A percentile compares a stretch with the other conserved stretches of the same genome.
phyloP scores from a whole-genome alignment of 1,284 basidiomycete species.

The Melampsora larici-populina region DNA sequence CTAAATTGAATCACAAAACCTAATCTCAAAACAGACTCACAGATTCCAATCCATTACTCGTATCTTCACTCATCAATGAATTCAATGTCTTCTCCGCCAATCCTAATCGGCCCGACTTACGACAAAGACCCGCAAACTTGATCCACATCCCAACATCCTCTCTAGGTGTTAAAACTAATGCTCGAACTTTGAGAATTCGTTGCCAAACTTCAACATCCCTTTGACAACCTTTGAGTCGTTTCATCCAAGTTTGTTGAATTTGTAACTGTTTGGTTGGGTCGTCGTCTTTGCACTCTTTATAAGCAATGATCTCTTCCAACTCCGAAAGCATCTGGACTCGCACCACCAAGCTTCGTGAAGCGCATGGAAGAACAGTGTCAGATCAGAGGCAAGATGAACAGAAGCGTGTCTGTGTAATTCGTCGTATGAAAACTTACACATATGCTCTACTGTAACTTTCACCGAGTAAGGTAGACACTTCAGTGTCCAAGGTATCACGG shows the following conservation, averaged over 20 bases:
- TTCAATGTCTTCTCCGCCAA: conserved; percentile 97
- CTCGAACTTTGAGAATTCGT: conserved; percentile 90
- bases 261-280: conserved; percentile 79
- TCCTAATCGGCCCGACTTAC: conserved; percentile 77
- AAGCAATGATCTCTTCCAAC: conserved; percentile 93
- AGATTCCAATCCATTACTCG: conserved; percentile 45
- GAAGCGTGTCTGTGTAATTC: background rate
- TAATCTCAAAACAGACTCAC: conserved; percentile 14
- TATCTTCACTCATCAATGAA: conserved; percentile 69
- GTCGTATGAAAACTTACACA: conserved; percentile 62
- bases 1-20: background rate
- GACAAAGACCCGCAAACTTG: conserved; percentile 81
- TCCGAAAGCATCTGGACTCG: conserved; percentile 98
- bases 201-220: conserved; percentile 99
- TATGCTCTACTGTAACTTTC: conserved; percentile 96
- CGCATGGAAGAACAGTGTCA: background rate
- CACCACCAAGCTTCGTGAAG: conserved; percentile 72
- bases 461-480: conserved; percentile 85
- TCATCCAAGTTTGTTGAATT: conserved; percentile 69
- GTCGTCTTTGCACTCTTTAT: conserved; percentile 82
- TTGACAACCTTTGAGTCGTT: conserved; percentile 87
- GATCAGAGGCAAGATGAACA: background rate
- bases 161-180: conserved; percentile 85
- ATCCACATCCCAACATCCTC: conserved; percentile 98
- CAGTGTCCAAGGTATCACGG: conserved; percentile 87